Evolutionary conservation across 2,329 filamentous ascomycete species (phyloP).

Genomic region (Cytospora piceicola): DNA sequence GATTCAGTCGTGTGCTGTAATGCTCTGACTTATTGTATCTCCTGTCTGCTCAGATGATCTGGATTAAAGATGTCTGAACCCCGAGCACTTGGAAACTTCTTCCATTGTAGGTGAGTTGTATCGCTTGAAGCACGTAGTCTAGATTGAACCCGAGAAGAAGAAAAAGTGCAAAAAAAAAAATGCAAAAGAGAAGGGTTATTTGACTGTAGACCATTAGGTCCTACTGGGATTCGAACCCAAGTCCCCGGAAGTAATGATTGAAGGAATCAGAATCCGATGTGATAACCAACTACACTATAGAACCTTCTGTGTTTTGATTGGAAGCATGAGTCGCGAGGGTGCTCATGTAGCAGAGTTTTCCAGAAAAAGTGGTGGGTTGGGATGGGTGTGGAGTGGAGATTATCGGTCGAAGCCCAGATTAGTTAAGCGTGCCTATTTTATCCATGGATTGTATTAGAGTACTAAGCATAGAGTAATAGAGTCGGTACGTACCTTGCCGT

Average conservation of each 20-base stretch:
- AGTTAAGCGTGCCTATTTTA: too few relatives aligned
- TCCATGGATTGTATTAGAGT: too few relatives aligned
- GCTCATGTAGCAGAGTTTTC: background rate
- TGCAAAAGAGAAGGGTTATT: background rate
- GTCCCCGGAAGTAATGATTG: conserved; percentile 10
- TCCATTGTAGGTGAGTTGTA: too few relatives aligned
- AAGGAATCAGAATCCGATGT: conserved; percentile 28
- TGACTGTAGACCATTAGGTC: background rate
- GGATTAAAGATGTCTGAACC: too few relatives aligned
- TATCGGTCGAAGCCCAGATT: background rate
- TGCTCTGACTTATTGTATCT: too few relatives aligned
- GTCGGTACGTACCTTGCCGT: too few relatives aligned
- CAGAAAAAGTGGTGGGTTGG: background rate
- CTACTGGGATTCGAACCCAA: conserved; percentile 17
- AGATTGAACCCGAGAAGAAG: background rate
- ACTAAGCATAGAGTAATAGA: too few relatives aligned
- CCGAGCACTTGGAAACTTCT: too few relatives aligned
- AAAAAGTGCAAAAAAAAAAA: background rate
- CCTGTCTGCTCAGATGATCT: too few relatives aligned
- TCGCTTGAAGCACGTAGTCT: too few relatives aligned
- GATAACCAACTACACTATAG: conserved; percentile 28
- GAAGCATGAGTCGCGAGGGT: fast-evolving
- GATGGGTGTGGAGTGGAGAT: background rate
- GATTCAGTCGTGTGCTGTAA: too few relatives aligned
- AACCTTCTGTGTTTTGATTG: conserved; percentile 1